These are phyloP conservation scores for Colletotrichum eremochloae DNA, from an alignment of 2,329 filamentous ascomycete species.

Conservation along the genomic window DNA sequence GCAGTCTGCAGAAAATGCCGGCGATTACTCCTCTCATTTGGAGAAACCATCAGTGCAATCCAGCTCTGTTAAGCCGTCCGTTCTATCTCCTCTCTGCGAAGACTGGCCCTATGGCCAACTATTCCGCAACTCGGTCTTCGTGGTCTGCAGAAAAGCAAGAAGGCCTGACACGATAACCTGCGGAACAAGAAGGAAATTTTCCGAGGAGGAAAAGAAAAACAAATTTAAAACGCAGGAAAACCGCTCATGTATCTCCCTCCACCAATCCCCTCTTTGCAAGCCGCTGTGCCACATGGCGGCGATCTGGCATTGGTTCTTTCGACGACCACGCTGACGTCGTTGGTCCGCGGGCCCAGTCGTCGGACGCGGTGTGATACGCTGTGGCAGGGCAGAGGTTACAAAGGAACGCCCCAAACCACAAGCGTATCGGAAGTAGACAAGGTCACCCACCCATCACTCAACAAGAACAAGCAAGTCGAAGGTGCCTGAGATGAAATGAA, in stretches of 20 bases:
- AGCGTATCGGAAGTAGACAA: slow-evolving; percentile 3
- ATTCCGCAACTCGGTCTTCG: slow-evolving; percentile 8
- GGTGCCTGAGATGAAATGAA: background rate
- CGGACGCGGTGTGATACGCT: slow-evolving; percentile 19
- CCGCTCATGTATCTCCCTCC: slow-evolving; percentile 23
- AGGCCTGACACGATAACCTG: slow-evolving; percentile 12
- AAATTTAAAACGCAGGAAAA: slow-evolving; percentile 31
- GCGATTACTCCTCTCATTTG: slow-evolving; percentile 27
- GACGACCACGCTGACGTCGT: slow-evolving; percentile 33
- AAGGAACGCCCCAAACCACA: background rate
- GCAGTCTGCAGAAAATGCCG: background rate
- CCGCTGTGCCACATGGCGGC: slow-evolving; percentile 20
- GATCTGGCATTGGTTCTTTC: slow-evolving; percentile 23
- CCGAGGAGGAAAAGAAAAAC: slow-evolving; percentile 12
- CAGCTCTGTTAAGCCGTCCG: slow-evolving; percentile 6
- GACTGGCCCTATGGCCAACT: slow-evolving; percentile 3
- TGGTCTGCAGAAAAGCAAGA: slow-evolving; percentile 1
- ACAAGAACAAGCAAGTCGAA: slow-evolving; percentile 6
- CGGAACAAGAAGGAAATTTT: slow-evolving; percentile 14
- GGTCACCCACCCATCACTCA: background rate
- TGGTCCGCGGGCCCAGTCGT: slow-evolving; percentile 23
- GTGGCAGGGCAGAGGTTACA: slow-evolving; percentile 14
- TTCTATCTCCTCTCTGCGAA: slow-evolving; percentile 27
- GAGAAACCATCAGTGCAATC: slow-evolving; percentile 21
- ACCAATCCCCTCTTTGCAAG: slow-evolving; percentile 3